A percentile compares a stretch with the other conserved stretches of the same genome.
Evolutionary conservation across 208 protist species (phyloP).

Genomic region (Acanthamoeba triangularis): DNA sequence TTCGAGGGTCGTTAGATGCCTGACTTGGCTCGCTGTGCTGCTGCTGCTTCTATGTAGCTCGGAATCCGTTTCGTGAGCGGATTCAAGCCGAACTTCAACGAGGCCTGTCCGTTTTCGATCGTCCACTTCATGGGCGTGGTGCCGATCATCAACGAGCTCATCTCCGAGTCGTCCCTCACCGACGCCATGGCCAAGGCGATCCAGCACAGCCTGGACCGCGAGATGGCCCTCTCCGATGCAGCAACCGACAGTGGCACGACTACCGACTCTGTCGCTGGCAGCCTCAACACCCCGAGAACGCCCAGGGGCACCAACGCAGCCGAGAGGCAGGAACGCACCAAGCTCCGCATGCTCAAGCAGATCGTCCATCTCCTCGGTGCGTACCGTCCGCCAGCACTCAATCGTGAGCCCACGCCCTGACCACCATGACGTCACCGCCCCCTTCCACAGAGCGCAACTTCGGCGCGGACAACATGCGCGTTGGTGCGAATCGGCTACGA

Average conservation of each 20-base stretch:
- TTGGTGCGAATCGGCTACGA: background rate
- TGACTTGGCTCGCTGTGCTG: background rate
- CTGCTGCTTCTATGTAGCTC: background rate
- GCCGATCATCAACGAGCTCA: slow-evolving; percentile 51
- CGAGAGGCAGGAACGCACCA: slow-evolving; percentile 1
- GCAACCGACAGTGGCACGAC: background rate
- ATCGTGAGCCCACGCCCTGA: background rate
- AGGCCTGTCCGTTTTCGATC: background rate
- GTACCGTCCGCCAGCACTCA: background rate
- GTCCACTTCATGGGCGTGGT: background rate
- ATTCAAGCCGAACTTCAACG: slow-evolving; percentile 21
- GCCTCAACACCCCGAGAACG: background rate
- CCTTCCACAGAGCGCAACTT: background rate
- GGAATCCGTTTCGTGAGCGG: slow-evolving; percentile 1
- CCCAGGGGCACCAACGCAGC: background rate
- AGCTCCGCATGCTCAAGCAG: slow-evolving; percentile 2
- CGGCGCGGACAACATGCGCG: background rate
- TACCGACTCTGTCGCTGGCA: background rate
- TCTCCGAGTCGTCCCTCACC: slow-evolving; percentile 38
- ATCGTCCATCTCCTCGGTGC: background rate
- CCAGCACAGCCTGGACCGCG: slow-evolving; percentile 7
- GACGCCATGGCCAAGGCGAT: slow-evolving; percentile 17
- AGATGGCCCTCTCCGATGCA: background rate
- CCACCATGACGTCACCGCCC: background rate
- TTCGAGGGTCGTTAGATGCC: background rate